Conservation (phyloP, 192 early-diverging fungal genomes). For the Coemansia sp. region DNA sequence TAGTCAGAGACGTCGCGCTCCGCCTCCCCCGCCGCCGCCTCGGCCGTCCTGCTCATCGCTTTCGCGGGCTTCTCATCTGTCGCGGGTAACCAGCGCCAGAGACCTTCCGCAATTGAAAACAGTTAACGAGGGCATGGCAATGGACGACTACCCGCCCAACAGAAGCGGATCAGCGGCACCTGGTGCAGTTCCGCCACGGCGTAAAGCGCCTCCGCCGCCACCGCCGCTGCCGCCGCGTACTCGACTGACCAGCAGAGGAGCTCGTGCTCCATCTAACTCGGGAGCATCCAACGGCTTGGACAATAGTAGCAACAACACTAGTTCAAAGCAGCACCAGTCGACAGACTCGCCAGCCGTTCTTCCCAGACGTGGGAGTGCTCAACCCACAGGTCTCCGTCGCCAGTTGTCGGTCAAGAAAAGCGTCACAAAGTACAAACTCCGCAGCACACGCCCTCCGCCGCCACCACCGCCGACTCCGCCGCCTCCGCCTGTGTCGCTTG, state of each 20-base stretch:
- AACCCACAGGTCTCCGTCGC: conserved; percentile 46
- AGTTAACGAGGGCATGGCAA: conserved; percentile 1
- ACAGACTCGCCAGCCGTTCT: conserved; percentile 10
- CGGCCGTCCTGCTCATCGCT: neutral
- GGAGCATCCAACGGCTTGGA: neutral
- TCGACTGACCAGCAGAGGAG: conserved; percentile 9
- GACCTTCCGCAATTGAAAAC: conserved; percentile 1
- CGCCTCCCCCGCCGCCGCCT: conserved; percentile 34
- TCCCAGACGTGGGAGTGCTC: conserved; percentile 6
- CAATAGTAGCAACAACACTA: neutral
- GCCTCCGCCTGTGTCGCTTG: neutral
- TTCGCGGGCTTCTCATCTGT: neutral
- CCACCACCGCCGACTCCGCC: conserved; percentile 32
- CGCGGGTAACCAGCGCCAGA: conserved; percentile 3
- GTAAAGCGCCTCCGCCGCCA: conserved; percentile 32
- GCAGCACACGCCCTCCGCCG: conserved; percentile 14
- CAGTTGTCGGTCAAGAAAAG: conserved; percentile 52
- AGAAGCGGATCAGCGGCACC: neutral
- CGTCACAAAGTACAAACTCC: conserved; percentile 48
- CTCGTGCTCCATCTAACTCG: neutral
- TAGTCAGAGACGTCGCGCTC: conserved; percentile 27
- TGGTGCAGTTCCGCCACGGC: conserved; percentile 16
- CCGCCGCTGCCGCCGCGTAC: conserved; percentile 12
- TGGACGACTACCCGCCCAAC: conserved; percentile 2
- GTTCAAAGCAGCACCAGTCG: conserved; percentile 1